Percentiles rank a stretch among this genome's conserved stretches.
Conservation (phyloP, 2,329 filamentous ascomycete species). For the Colletotrichum abscissum region DNA sequence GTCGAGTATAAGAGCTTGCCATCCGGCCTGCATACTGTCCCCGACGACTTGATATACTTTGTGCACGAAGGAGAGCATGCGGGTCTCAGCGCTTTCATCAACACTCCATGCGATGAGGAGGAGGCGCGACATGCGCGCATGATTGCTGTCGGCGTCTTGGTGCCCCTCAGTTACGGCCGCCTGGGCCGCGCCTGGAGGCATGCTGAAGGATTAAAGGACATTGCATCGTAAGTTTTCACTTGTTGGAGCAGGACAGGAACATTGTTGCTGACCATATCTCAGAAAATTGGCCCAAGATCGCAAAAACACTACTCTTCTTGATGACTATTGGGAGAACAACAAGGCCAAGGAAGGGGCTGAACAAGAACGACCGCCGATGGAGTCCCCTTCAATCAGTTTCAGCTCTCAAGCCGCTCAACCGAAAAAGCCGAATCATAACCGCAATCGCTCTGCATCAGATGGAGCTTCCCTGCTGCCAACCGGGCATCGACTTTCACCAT, state of each 20-base stretch:
- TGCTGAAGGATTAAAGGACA: constrained; percentile 77
- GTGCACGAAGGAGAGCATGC: constrained; percentile 83
- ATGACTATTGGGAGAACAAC: constrained; percentile 83
- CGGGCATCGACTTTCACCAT: constrained; percentile 76
- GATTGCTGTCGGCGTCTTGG: constrained; percentile 89
- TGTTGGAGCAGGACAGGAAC: constrained; percentile 35
- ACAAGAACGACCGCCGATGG: constrained; percentile 55
- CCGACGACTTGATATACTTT: constrained; percentile 93
- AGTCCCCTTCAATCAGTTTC: constrained; percentile 62
- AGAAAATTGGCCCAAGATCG: constrained; percentile 74
- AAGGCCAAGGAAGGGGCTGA: constrained; percentile 53
- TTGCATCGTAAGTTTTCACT: constrained; percentile 71
- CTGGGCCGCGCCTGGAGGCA: constrained; percentile 92
- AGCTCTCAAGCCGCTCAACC: constrained; percentile 46
- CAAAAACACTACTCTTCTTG: constrained; percentile 71
- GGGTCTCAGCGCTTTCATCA: constrained; percentile 92
- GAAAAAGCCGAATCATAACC: constrained; percentile 55
- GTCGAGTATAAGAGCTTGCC: constrained; percentile 98
- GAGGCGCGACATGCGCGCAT: constrained; percentile 89
- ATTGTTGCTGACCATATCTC: constrained; percentile 38
- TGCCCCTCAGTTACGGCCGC: constrained; percentile 85
- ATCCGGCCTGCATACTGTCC: constrained; percentile 89
- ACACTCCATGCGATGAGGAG: constrained; percentile 80
- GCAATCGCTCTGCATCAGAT: constrained; percentile 72
- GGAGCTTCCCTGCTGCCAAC: constrained; percentile 67